These are phyloP conservation scores for Coffea eugenioides DNA, from an alignment of 257 asterid species.

Conservation along the genomic window DNA sequence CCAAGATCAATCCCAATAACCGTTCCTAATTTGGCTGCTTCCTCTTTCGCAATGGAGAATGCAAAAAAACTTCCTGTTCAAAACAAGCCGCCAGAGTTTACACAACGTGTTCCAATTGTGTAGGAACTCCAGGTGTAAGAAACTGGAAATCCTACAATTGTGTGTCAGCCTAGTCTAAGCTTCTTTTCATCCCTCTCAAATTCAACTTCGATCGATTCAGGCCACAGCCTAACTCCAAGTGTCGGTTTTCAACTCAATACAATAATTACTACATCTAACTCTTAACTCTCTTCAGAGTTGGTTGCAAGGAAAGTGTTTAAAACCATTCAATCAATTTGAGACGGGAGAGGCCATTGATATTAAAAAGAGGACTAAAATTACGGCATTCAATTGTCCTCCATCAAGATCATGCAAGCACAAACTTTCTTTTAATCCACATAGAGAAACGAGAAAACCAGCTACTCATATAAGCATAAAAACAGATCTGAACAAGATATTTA, in stretches of 20 bases:
- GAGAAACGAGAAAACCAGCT: no score
- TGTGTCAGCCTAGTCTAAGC: not conserved
- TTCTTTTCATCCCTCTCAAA: not conserved
- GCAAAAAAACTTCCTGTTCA: constrained; percentile 54
- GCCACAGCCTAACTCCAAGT: not conserved
- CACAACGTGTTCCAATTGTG: not conserved
- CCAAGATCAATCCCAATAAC: not conserved
- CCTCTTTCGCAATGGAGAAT: constrained; percentile 47
- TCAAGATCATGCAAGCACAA: no score
- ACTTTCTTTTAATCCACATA: no score
- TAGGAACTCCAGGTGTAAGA: not conserved
- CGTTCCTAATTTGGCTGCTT: not conserved
- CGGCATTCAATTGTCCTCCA: no score
- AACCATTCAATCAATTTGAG: no score
- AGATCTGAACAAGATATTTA: not conserved
- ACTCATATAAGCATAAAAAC: not conserved
- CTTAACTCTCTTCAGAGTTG: not conserved
- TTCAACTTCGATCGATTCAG: not conserved
- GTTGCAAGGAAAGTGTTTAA: not conserved
- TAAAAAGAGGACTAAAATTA: no score
- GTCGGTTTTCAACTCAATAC: not conserved
- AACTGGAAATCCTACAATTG: not conserved
- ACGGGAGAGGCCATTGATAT: no score
- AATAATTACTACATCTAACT: not conserved
- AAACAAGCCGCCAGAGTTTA: constrained; percentile 13